Evolutionary conservation across 2,329 filamentous ascomycete species (phyloP).

Genomic region (Sporothrix humicola): DNA sequence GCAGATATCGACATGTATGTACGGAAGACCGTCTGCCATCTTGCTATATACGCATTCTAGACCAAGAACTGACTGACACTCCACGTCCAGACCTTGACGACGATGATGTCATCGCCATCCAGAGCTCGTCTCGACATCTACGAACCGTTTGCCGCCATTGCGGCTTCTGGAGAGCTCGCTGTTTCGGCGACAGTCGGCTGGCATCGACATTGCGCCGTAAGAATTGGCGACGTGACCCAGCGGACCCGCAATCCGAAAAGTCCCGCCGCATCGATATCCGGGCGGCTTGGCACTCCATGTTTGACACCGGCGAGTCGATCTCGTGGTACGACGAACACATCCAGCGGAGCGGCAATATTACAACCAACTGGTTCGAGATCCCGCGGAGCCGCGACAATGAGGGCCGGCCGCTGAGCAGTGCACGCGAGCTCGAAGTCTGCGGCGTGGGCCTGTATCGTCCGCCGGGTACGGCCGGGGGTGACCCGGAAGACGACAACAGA

Average conservation of each 20-base stretch:
- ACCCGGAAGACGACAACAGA: not conserved
- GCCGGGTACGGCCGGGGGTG: slow-evolving; percentile 44
- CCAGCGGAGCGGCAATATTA: slow-evolving; percentile 76
- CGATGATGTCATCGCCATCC: slow-evolving; percentile 68
- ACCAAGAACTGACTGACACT: not conserved
- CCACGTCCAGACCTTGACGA: slow-evolving; percentile 63
- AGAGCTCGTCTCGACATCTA: slow-evolving; percentile 71
- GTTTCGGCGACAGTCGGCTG: slow-evolving; percentile 72
- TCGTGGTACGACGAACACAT: slow-evolving; percentile 92
- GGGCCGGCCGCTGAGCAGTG: slow-evolving; percentile 38
- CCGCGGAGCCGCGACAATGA: slow-evolving; percentile 54
- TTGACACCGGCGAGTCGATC: slow-evolving; percentile 67
- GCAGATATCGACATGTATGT: slow-evolving; percentile 64
- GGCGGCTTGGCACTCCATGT: slow-evolving; percentile 75
- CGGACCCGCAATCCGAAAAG: not conserved
- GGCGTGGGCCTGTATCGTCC: slow-evolving; percentile 73
- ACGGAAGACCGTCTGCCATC: not conserved
- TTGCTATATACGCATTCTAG: no score
- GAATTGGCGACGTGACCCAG: not conserved
- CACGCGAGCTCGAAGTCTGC: slow-evolving; percentile 67
- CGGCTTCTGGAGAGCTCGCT: slow-evolving; percentile 75
- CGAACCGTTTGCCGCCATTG: slow-evolving; percentile 73
- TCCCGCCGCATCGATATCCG: slow-evolving; percentile 68
- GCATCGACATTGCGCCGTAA: slow-evolving; percentile 58
- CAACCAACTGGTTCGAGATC: slow-evolving; percentile 76